Conservation (phyloP, 164 flowering plant species). For the Platanus orientalis region DNA sequence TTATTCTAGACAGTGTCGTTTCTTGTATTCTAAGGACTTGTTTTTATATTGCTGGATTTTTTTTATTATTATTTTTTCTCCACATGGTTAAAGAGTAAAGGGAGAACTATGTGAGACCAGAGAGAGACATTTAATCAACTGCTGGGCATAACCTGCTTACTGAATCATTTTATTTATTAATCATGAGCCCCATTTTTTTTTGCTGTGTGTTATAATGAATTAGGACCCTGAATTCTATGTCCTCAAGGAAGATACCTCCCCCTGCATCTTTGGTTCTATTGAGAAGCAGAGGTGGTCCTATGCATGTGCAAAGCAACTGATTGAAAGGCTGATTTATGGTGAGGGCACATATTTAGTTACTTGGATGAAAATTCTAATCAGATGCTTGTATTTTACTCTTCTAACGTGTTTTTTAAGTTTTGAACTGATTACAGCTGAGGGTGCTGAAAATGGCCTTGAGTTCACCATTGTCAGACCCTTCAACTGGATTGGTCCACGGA, state of each 20-base stretch:
- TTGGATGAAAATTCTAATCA: not conserved
- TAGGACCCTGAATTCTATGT: conserved; percentile 32
- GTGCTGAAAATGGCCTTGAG: conserved; percentile 52
- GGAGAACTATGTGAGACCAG: not conserved
- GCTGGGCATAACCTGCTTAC: not conserved
- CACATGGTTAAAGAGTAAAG: not conserved
- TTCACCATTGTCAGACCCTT: too few relatives aligned
- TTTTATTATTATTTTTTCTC: too few relatives aligned
- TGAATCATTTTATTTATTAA: not conserved
- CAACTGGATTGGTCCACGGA: too few relatives aligned
- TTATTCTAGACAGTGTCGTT: too few relatives aligned
- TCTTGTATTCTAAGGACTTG: too few relatives aligned
- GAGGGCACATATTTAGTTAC: conserved; percentile 5
- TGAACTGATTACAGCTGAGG: conserved; percentile 36
- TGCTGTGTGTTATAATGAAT: conserved; percentile 8
- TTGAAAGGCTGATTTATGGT: conserved; percentile 42
- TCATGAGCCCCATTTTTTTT: not conserved
- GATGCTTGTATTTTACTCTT: not conserved
- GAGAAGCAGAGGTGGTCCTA: conserved; percentile 55
- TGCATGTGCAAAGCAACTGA: conserved; percentile 49
- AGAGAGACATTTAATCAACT: not conserved
- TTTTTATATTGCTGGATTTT: too few relatives aligned
- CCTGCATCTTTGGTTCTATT: conserved; percentile 48
- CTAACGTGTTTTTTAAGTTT: not conserved
- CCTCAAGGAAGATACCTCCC: conserved; percentile 42